A percentile compares a stretch with the other conserved stretches of the same genome.
Evolutionary conservation across 352 stramenopile species (phyloP).

Genomic region (Halophytophthora polymorphica): DNA sequence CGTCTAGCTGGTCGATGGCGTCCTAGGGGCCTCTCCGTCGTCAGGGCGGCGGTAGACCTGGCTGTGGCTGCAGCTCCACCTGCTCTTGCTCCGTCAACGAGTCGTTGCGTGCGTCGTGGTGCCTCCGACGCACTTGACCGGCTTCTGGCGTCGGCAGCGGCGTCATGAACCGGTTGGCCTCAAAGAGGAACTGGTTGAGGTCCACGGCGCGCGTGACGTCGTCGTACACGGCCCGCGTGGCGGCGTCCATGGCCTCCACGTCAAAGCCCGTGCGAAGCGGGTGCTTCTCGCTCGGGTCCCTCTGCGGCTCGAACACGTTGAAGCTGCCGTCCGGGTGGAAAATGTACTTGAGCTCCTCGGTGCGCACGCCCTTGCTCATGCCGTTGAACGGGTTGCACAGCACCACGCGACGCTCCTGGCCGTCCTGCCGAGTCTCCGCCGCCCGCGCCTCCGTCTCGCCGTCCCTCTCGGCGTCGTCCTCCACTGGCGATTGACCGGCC

Average conservation of each 20-base stretch:
- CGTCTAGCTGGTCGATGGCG: no score
- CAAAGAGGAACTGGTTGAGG: constrained; percentile 70
- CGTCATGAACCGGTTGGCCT: constrained; percentile 62
- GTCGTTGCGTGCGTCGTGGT: constrained; percentile 11
- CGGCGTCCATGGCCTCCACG: constrained; percentile 52
- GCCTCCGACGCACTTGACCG: constrained; percentile 6
- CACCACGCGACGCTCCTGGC: constrained; percentile 43
- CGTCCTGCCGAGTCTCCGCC: constrained; percentile 16
- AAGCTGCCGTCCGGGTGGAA: constrained; percentile 62
- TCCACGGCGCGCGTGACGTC: constrained; percentile 56
- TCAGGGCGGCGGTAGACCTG: constrained; percentile 17
- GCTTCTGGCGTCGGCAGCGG: constrained; percentile 8
- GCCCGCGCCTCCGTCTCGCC: constrained; percentile 11
- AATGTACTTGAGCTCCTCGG: constrained; percentile 70
- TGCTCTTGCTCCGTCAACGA: constrained; percentile 18
- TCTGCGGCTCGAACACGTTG: constrained; percentile 56
- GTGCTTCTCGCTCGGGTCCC: constrained; percentile 50
- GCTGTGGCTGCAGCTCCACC: constrained; percentile 17
- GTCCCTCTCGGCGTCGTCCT: constrained; percentile 15
- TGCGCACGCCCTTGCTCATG: constrained; percentile 61
- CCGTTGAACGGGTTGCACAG: constrained; percentile 74
- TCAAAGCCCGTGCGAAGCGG: constrained; percentile 59
- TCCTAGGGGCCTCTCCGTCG: background rate
- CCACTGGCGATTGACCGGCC: constrained; percentile 6
- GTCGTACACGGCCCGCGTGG: constrained; percentile 41